Conservation (phyloP, 306 rosid species). For the Elaeagnus macrophylla region DNA sequence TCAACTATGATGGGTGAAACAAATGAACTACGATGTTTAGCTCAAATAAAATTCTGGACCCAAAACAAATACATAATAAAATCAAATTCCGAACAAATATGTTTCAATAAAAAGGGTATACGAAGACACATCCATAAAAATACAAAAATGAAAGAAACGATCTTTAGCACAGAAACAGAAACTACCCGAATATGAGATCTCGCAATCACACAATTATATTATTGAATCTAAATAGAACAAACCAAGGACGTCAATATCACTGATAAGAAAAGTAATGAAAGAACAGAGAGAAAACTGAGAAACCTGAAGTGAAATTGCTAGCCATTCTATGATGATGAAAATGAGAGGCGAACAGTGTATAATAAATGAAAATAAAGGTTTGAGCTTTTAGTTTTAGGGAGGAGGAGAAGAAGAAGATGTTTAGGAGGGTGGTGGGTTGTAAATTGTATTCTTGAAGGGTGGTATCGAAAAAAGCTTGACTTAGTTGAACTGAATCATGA, state of each 20-base stretch:
- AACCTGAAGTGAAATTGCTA: constrained; percentile 42
- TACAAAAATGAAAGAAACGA: constrained; percentile 19
- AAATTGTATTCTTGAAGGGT: constrained; percentile 18
- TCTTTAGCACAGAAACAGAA: constrained; percentile 28
- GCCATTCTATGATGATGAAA: constrained; percentile 39
- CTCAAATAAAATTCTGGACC: too few species aligned
- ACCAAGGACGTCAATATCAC: background rate
- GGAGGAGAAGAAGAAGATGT: constrained; percentile 11
- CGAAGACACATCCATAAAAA: too few species aligned
- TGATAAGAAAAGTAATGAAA: background rate
- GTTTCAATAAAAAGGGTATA: too few species aligned
- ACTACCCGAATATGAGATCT: constrained; percentile 8
- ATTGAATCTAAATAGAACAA: background rate
- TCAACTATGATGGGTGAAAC: too few species aligned
- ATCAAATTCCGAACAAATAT: too few species aligned
- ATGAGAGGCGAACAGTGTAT: constrained; percentile 17
- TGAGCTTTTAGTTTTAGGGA: constrained; percentile 7
- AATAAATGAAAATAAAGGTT: constrained; percentile 14
- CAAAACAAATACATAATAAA: too few species aligned
- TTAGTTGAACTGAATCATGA: too few species aligned
- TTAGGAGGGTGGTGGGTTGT: constrained; percentile 27
- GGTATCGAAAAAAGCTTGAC: background rate
- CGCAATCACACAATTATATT: background rate
- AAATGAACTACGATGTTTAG: too few species aligned
- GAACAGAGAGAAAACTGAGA: constrained; percentile 19